Conservation (phyloP, 495 filamentous ascomycete species). For the Cercophora sp. region DNA sequence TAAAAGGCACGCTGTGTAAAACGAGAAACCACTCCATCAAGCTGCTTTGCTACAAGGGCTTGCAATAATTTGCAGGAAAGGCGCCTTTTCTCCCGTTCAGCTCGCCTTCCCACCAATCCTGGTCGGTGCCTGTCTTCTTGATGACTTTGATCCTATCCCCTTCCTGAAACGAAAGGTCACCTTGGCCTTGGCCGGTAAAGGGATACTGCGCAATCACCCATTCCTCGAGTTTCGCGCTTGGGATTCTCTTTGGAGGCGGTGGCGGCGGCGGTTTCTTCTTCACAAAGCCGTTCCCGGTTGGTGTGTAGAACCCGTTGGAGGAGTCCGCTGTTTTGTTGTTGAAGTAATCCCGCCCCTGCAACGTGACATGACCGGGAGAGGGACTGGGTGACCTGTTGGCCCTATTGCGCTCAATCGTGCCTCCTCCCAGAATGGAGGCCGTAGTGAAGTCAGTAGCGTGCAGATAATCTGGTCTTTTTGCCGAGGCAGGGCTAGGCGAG, state of each 20-base stretch:
- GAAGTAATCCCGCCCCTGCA: constrained; percentile 50
- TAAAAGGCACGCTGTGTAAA: too few species aligned
- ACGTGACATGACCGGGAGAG: constrained; percentile 23
- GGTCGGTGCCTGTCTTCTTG: constrained; percentile 76
- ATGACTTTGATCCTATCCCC: constrained; percentile 82
- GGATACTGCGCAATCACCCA: constrained; percentile 80
- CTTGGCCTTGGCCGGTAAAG: constrained; percentile 66
- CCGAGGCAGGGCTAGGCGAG: constrained; percentile 23
- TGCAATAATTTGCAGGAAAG: constrained; percentile 92
- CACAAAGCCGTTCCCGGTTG: constrained; percentile 23
- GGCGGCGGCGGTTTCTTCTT: constrained; percentile 56
- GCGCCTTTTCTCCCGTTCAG: constrained; percentile 65
- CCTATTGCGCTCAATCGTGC: constrained; percentile 20
- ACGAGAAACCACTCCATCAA: too few species aligned
- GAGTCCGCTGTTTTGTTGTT: constrained; percentile 30
- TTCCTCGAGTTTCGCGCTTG: constrained; percentile 41
- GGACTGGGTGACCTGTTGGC: constrained; percentile 6
- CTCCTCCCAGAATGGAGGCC: constrained; percentile 36
- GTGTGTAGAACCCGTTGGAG: constrained; percentile 21
- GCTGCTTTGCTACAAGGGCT: constrained; percentile 14
- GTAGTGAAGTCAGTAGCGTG: constrained; percentile 46
- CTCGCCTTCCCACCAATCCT: constrained; percentile 97
- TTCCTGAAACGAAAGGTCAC: constrained; percentile 77
- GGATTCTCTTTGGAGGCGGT: constrained; percentile 60
- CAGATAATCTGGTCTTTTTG: constrained; percentile 29